phyloP scores from a whole-genome alignment of 306 rosid species.

The Gleditsia sinensis region DNA sequence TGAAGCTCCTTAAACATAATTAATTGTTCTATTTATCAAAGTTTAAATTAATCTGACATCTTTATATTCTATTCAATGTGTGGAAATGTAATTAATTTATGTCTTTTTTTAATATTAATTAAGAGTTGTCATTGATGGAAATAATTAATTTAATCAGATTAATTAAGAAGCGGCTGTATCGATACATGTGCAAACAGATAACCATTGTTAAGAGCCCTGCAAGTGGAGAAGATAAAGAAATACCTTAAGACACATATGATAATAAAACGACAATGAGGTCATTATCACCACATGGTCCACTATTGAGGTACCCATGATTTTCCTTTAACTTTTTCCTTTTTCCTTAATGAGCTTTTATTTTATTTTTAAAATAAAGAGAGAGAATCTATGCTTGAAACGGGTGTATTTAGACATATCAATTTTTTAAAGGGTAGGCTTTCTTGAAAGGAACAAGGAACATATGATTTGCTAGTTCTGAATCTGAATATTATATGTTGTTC shows the following conservation, averaged over 20 bases:
- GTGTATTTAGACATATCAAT: constrained; percentile 9
- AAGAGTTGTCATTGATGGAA: background rate
- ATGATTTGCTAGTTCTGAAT: background rate
- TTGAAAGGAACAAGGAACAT: constrained; percentile 44
- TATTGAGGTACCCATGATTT: constrained; percentile 37
- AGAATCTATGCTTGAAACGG: constrained; percentile 46
- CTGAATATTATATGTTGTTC: constrained; percentile 24
- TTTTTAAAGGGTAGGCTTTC: constrained; percentile 32
- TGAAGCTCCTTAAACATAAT: background rate
- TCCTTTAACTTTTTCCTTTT: constrained; percentile 29
- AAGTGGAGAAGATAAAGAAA: constrained; percentile 36
- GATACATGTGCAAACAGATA: constrained; percentile 28
- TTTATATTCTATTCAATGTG: background rate
- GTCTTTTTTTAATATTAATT: too few relatives aligned
- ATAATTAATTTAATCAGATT: background rate
- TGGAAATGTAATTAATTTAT: background rate
- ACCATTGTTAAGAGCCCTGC: background rate
- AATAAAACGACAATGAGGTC: constrained; percentile 43
- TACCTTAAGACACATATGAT: constrained; percentile 13
- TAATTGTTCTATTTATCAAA: background rate
- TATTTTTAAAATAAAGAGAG: constrained; percentile 4
- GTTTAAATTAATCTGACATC: background rate
- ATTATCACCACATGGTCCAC: constrained; percentile 50
- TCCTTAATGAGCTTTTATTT: constrained; percentile 22
- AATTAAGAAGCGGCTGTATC: background rate